A percentile compares a stretch with the other conserved stretches of the same genome.
Conservation (phyloP, 2,329 filamentous ascomycete species). For the Cladorrhinum sp. region DNA sequence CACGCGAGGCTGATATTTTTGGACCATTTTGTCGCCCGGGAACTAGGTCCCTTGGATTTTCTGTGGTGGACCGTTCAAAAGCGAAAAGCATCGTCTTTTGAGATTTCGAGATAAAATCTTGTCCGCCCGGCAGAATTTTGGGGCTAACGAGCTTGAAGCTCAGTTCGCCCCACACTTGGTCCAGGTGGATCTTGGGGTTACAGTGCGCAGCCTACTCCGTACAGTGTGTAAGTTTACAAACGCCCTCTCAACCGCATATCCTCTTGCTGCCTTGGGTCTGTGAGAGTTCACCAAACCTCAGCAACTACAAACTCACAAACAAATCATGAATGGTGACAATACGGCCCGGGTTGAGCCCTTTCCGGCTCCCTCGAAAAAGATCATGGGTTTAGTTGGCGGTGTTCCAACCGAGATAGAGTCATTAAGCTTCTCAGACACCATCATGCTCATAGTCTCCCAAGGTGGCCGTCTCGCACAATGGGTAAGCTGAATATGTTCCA, state of each 20-base stretch:
- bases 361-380: constrained; percentile 61
- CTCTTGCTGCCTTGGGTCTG: neutral
- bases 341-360: constrained; percentile 56
- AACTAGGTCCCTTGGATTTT: constrained; percentile 8
- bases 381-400: constrained; percentile 61
- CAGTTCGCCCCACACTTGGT: neutral
- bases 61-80: neutral
- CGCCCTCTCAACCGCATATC: neutral
- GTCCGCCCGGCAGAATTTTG: constrained; percentile 28
- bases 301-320: neutral
- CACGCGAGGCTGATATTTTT: constrained; percentile 61
- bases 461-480: constrained; percentile 84
- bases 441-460: constrained; percentile 85
- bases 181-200: neutral
- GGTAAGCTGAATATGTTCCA: constrained; percentile 52
- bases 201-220: constrained; percentile 9
- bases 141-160: constrained; percentile 5
- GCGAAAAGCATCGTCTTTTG: neutral
- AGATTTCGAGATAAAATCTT: constrained; percentile 24
- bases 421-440: constrained; percentile 81
- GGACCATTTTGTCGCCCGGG: constrained; percentile 40
- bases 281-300: neutral
- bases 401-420: constrained; percentile 68
- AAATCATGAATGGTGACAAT: constrained; percentile 23
- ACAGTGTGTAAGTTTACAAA: neutral